Conservation (phyloP, 2,329 filamentous ascomycete species). For the Talaromyces sp. region DNA sequence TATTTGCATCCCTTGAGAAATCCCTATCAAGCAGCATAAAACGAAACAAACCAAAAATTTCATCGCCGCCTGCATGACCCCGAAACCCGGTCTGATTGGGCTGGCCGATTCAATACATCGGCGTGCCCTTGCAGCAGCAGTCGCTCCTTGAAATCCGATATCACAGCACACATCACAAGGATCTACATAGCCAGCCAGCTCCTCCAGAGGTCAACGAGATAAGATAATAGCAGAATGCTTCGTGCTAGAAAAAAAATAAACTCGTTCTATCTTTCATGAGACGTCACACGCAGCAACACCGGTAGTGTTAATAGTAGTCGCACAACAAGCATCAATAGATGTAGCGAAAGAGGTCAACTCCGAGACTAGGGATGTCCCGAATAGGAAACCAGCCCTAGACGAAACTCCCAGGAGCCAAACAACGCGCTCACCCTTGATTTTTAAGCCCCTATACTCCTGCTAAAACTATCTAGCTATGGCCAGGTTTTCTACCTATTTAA, state of each 20-base stretch:
- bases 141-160: background rate
- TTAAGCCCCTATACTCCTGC: constrained; percentile 3
- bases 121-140: background rate
- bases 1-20: background rate
- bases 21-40: too few species aligned
- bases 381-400: background rate
- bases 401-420: background rate
- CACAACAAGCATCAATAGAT: background rate
- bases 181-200: background rate
- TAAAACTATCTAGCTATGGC: background rate
- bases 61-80: background rate
- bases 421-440: background rate
- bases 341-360: background rate
- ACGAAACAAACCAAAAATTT: background rate
- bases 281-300: background rate
- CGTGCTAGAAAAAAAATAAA: background rate
- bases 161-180: background rate
- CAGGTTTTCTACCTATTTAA: background rate
- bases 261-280: background rate
- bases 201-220: background rate
- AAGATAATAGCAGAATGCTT: background rate
- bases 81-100: background rate
- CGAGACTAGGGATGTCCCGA: background rate
- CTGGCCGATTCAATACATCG: background rate
- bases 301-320: background rate